Evolutionary conservation across 2,329 filamentous ascomycete species (phyloP), one percentile per base, ranked within the genome.

Genomic region (Rosellinia necatrix): DNA sequence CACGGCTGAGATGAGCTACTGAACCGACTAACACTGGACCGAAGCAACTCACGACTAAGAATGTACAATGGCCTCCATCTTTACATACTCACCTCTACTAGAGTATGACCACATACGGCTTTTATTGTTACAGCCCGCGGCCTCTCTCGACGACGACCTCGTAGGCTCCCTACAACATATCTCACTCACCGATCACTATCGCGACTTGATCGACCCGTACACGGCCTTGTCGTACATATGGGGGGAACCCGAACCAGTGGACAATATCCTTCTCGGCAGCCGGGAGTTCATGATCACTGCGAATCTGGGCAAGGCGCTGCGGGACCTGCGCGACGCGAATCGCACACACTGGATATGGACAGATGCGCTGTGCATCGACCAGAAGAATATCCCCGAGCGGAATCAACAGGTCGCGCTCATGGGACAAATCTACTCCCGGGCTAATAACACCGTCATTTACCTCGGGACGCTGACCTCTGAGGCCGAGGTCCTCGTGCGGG

Each of bases 341-440:
- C 24, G 24, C 6, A 25, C 17, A 21, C 50, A 32, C 13, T 7
- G 35, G 12, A 4, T 50, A 4, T 50, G 47, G 47, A 30, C 21
- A 27, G 25, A 60, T 10, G 58, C 58, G 5, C 6, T 58, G 42
- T 60, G 55, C 25, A 58, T 60, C 6, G 6, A 60, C 32, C 58
- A 60, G 12, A 21, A 10, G 1, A 29, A 52, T 34, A 49, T 51
- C 13, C 25, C 24, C 6, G 57, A 60, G 30, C 42, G 53, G n/a
- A 60, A 51, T 12, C 19, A 43, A 6, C 53, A 60, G 29, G 57
- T 57, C n/a, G 43, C 44, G 4, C 17, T 60, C 1, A 60, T 60
- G 49, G 19, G 40, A 1, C 38, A 57, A 12, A 57, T 57, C 3
- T 60, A 53, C 22, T 50, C 43, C 7, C 29, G 4, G n/a, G 53